A percentile compares a stretch with the other conserved stretches of the same genome.
Conservation (phyloP, 352 stramenopile genomes). For the Phytophthora meadii region DNA sequence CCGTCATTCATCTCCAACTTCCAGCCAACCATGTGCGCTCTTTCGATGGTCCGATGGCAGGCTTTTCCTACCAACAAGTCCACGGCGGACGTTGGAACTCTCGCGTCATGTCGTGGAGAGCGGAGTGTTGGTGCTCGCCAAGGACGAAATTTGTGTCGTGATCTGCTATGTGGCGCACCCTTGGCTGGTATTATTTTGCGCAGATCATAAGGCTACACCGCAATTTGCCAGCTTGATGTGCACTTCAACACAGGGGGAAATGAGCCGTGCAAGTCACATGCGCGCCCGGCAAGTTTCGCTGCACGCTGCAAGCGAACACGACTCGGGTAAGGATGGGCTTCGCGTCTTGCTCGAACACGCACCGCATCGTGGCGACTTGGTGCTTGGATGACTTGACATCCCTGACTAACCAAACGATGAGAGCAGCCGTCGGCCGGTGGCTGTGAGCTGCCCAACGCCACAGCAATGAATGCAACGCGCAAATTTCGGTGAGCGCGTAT, state of each 20-base stretch:
- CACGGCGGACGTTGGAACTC: constrained; percentile 15
- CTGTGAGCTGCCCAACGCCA: no score
- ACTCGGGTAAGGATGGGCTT: constrained; percentile 30
- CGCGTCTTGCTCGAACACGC: constrained; percentile 28
- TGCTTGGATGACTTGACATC: constrained; percentile 21
- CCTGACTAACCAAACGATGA: constrained; percentile 31
- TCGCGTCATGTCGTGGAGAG: constrained; percentile 29
- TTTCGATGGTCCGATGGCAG: constrained; percentile 26
- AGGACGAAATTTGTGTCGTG: constrained; percentile 30
- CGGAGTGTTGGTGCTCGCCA: constrained; percentile 10
- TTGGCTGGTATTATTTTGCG: constrained; percentile 35
- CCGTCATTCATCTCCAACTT: constrained; percentile 32
- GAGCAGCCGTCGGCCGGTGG: background rate
- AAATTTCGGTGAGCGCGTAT: background rate
- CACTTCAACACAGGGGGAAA: constrained; percentile 25
- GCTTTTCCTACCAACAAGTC: constrained; percentile 22
- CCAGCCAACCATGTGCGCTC: constrained; percentile 25
- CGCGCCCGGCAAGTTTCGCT: constrained; percentile 32
- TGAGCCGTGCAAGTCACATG: constrained; percentile 9
- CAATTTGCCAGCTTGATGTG: constrained; percentile 23
- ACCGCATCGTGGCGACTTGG: constrained; percentile 12
- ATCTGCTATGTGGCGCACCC: constrained; percentile 33
- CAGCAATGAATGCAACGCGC: no score
- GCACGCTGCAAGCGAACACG: constrained; percentile 24
- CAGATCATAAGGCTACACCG: constrained; percentile 22